Base-by-base conservation (phyloP, 306 rosid genomes). In the Ceratonia siliqua region DNA sequence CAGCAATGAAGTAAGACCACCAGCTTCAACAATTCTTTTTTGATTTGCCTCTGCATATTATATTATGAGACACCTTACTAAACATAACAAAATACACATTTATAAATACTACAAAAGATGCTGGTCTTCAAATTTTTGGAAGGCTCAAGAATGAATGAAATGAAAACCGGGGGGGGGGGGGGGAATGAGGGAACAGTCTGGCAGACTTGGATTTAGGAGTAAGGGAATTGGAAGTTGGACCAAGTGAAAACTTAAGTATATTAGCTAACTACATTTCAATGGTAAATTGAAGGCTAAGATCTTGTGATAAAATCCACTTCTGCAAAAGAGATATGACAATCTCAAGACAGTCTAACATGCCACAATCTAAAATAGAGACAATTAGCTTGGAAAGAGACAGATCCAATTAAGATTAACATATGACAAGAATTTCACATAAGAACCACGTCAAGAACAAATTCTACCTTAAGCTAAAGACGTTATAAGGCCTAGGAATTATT, bases 1-100 rank as follows among this genome's bases (percentile, higher is more conserved):
- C 80, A 94, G 79, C 85, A 94, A 87, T 64, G 97, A 94, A 73
- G 94, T 78, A 70, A 95, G 99, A 76, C 97, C 99, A 36, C 99
- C 99, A 67, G 99, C 79, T 79, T 95, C 98, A 62, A 92, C 99
- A 74, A 95, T 95, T 82, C 86, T 90, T 69, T 95, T 90, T 76
- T 92, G 99, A 66, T 95, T 95, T 64, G 91, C 85, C 74, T 95
- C 99, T 95, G 97, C 81, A 87, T 64, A 70, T 68, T 39, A 75
- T 48, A 73, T 67, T 77, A n/a, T n/a, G 71, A 79, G 83, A 62
- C 36, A 75, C 41, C 73, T 59, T 33, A 81, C 72, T 56, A 42
- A 46, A 30, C 14, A 82, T 61, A 73, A 59, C 36, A 70, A 46
- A 58, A 30, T 30, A 42, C 21, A 14, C n/a, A 36, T 21, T 24